Conservation (phyloP, 139 green algal genomes). For the Chlamydomonas eustigma region DNA sequence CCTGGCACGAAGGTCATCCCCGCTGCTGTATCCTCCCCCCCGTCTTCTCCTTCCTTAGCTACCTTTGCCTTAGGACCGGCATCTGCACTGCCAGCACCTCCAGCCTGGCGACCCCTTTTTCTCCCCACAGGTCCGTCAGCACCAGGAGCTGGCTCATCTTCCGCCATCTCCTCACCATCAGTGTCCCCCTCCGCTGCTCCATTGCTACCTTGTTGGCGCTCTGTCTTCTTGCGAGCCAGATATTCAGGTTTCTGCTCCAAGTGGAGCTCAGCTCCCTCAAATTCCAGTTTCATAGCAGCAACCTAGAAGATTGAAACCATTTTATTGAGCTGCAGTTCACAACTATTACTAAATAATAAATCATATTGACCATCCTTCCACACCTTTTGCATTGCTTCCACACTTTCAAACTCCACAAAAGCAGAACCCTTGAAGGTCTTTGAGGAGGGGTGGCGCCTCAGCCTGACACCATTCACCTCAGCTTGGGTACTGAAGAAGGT, state of each 20-base stretch:
- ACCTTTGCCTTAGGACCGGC: neutral
- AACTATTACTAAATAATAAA: neutral
- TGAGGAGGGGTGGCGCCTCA: constrained; percentile 67
- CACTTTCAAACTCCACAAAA: constrained; percentile 70
- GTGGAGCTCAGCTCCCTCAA: constrained; percentile 56
- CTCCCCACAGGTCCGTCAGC: neutral
- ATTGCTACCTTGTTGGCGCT: constrained; percentile 17
- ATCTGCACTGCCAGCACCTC: neutral
- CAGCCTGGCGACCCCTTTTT: neutral
- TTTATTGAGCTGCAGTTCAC: neutral
- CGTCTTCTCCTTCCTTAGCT: constrained; percentile 12
- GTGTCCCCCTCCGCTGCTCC: neutral
- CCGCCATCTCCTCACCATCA: neutral
- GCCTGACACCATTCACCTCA: constrained; percentile 59
- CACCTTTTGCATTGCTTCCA: constrained; percentile 53
- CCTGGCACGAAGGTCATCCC: too few species aligned
- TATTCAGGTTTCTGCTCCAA: constrained; percentile 66
- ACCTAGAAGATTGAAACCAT: constrained; percentile 16
- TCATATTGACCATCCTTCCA: neutral
- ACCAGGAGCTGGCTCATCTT: neutral
- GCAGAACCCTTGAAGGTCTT: constrained; percentile 73
- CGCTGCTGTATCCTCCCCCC: neutral
- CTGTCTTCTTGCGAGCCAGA: constrained; percentile 53
- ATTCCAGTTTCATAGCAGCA: constrained; percentile 46
- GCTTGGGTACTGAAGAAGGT: constrained; percentile 51